phyloP scores from a whole-genome alignment of 2,329 filamentous ascomycete genomes.

The Emmonsiellopsis sp. region DNA sequence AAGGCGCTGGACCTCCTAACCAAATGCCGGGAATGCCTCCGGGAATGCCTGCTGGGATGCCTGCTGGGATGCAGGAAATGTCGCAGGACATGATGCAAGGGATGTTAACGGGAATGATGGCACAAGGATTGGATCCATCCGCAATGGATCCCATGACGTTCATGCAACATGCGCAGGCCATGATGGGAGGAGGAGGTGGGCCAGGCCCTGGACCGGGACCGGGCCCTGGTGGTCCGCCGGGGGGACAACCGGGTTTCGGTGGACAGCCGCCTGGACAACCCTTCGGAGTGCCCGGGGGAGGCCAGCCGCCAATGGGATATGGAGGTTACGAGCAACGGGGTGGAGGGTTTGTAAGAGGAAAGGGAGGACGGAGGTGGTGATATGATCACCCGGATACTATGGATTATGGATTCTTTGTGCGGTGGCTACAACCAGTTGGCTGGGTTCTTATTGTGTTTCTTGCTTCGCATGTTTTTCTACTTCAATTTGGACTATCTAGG shows the following conservation, averaged over 20 bases:
- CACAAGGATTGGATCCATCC: slow-evolving; percentile 43
- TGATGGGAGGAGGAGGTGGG: slow-evolving; percentile 36
- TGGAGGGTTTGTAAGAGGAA: slow-evolving; percentile 28
- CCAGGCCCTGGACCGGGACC: not conserved
- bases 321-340: slow-evolving; percentile 31
- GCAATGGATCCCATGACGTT: slow-evolving; percentile 46
- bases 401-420: not conserved
- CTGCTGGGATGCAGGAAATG: slow-evolving; percentile 41
- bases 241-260: slow-evolving; percentile 25
- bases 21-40: slow-evolving; percentile 28
- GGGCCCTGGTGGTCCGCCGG: slow-evolving; percentile 22
- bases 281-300: slow-evolving; percentile 26
- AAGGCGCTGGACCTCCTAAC: slow-evolving; percentile 7
- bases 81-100: slow-evolving; percentile 49
- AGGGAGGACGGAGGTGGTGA: slow-evolving; percentile 29
- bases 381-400: not conserved
- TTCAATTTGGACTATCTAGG: slow-evolving; percentile 1
- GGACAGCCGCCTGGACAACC: slow-evolving; percentile 24
- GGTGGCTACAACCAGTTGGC: not conserved
- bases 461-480: not conserved
- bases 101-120: slow-evolving; percentile 47
- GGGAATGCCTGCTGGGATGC: slow-evolving; percentile 36
- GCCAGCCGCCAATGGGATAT: slow-evolving; percentile 33
- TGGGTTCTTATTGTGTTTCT: not conserved
- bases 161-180: slow-evolving; percentile 44